A percentile compares a stretch with the other conserved stretches of the same genome.
Conservation (phyloP, 345 rosid species). For the Arabis alpina region DNA sequence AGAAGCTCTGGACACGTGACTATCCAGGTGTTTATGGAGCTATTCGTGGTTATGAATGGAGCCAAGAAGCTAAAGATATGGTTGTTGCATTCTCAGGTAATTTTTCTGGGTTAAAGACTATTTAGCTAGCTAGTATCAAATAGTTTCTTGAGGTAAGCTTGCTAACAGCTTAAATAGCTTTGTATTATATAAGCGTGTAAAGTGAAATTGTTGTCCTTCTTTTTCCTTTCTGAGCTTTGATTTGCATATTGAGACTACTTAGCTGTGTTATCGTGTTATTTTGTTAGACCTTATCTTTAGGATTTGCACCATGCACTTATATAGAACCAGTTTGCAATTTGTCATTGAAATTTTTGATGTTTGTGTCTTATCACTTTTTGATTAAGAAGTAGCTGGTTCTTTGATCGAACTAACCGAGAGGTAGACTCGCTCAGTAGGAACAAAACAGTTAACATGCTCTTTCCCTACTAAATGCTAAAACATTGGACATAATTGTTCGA, state of each 20-base stretch:
- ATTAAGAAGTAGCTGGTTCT: neutral
- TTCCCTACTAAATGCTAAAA: neutral
- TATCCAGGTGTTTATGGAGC: slow-evolving; percentile 80
- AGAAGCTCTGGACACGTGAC: slow-evolving; percentile 81
- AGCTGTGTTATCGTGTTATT: slow-evolving; percentile 1
- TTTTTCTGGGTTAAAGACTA: neutral
- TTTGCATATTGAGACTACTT: neutral
- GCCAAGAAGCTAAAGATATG: slow-evolving; percentile 60
- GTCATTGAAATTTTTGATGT: neutral
- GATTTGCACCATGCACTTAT: slow-evolving; percentile 8
- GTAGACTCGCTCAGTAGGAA: neutral
- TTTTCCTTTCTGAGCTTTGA: slow-evolving; percentile 6
- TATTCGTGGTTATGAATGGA: slow-evolving; percentile 75
- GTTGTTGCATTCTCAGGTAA: slow-evolving; percentile 76
- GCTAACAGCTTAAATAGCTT: neutral
- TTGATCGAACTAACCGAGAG: neutral
- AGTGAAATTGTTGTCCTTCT: neutral
- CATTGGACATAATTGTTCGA: neutral
- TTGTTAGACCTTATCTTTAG: slow-evolving; percentile 7
- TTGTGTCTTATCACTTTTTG: neutral
- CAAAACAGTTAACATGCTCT: neutral
- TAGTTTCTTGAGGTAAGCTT: slow-evolving; percentile 13
- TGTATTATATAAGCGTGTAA: neutral
- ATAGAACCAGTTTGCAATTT: neutral
- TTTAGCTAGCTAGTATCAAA: slow-evolving; percentile 5